phyloP scores from a whole-genome alignment of 2,329 filamentous ascomycete species.

The Fusarium buxicola region DNA sequence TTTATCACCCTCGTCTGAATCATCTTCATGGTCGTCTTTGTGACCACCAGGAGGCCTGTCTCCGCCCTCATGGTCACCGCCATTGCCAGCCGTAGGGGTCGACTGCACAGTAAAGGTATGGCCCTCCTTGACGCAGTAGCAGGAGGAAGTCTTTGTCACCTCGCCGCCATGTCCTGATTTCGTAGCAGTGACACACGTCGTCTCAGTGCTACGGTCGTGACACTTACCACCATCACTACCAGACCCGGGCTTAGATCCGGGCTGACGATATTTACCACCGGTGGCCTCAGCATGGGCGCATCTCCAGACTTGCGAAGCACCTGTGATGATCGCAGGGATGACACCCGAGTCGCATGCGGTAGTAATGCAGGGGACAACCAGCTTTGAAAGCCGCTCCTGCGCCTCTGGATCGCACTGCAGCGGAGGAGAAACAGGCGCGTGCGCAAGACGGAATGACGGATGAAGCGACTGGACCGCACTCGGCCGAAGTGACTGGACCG shows the following conservation, averaged over 20 bases:
- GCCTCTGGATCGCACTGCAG: too few relatives aligned
- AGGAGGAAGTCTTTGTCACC: constrained; percentile 9
- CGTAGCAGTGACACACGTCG: constrained; percentile 17
- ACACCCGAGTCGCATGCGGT: too few relatives aligned
- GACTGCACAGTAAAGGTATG: constrained; percentile 9
- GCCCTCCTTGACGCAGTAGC: constrained; percentile 5
- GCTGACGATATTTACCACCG: not conserved
- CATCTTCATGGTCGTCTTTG: not conserved
- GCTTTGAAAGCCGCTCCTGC: too few relatives aligned
- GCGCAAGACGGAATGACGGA: too few relatives aligned
- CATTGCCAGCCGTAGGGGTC: not conserved
- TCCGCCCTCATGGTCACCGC: not conserved
- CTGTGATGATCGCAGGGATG: too few relatives aligned
- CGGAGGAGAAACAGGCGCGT: too few relatives aligned
- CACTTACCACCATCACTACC: not conserved
- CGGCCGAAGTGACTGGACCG: too few relatives aligned
- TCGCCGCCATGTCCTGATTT: constrained; percentile 3
- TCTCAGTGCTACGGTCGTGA: not conserved
- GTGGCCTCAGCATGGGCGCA: too few relatives aligned
- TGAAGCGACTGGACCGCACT: too few relatives aligned
- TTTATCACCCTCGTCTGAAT: not conserved
- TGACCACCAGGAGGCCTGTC: not conserved
- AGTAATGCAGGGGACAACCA: too few relatives aligned
- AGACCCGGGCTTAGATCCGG: not conserved
- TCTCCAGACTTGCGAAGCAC: too few relatives aligned